Conservation (phyloP, 2,329 filamentous ascomycete genomes). For the Leptographium wingfieldii region DNA sequence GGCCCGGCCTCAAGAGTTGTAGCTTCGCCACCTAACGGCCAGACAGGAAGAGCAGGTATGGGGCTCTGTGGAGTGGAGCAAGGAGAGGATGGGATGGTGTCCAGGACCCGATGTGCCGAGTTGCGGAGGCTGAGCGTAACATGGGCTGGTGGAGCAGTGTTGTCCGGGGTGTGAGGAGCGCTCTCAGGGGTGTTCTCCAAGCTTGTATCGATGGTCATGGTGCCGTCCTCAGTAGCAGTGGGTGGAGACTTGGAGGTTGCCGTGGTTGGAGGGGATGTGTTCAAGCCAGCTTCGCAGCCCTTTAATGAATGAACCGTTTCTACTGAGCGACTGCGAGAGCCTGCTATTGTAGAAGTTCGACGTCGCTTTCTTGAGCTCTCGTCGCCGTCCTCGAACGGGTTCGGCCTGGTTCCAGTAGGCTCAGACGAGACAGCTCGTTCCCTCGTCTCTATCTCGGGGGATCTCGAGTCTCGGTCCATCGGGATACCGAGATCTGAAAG, state of each 20-base stretch:
- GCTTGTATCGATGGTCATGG: conserved; percentile 28
- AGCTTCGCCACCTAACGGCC: conserved; percentile 1
- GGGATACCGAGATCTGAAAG: conserved; percentile 16
- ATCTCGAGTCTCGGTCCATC: conserved; percentile 40
- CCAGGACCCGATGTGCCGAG: conserved; percentile 22
- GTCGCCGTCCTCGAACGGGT: conserved; percentile 47
- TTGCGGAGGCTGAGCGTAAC: conserved; percentile 50
- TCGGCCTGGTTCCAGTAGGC: conserved; percentile 48
- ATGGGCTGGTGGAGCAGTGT: not conserved
- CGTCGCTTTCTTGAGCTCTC: conserved; percentile 47
- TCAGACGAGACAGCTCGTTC: conserved; percentile 50
- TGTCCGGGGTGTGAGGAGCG: conserved; percentile 4
- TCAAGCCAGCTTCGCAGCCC: conserved; percentile 1
- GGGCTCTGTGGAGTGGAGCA: conserved; percentile 23
- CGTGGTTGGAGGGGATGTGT: not conserved
- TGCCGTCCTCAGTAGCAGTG: conserved; percentile 19
- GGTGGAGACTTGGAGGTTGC: not conserved
- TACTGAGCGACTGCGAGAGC: conserved; percentile 39
- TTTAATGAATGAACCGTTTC: conserved; percentile 25
- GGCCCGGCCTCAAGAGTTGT: conserved; percentile 29
- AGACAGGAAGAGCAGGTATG: not conserved
- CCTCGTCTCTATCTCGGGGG: conserved; percentile 32
- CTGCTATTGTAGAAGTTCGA: conserved; percentile 41
- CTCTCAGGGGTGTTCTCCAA: conserved; percentile 31
- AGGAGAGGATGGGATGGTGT: conserved; percentile 30